Conservation (phyloP, 176 grass and related monocot species). For the Carex cristatella region DNA sequence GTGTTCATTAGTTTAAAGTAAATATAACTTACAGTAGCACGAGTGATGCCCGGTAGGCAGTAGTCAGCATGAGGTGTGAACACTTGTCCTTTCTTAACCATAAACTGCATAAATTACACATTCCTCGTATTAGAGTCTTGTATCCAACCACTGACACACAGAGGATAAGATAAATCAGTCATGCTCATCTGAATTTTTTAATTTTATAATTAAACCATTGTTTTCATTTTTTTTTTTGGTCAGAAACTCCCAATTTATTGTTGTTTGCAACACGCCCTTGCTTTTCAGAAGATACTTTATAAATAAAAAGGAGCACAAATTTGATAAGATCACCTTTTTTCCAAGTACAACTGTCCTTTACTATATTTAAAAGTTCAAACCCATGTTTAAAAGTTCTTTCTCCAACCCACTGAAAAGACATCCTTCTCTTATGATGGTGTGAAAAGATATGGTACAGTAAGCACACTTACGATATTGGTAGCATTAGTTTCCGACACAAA, state of each 20-base stretch:
- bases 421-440: neutral
- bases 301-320: neutral
- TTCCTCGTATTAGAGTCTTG: neutral
- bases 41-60: conserved; percentile 96
- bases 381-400: neutral
- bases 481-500: conserved; percentile 99
- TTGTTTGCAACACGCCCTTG: neutral
- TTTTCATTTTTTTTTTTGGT: neutral
- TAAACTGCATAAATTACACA: conserved; percentile 56
- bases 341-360: neutral
- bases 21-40: conserved; percentile 68
- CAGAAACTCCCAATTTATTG: neutral
- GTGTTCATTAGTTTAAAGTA: neutral
- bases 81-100: conserved; percentile 92
- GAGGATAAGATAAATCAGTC: neutral
- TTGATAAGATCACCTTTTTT: neutral
- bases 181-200: neutral
- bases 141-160: neutral
- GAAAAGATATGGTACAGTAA: neutral
- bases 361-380: neutral
- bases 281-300: neutral
- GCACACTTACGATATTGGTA: conserved; percentile 79
- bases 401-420: neutral
- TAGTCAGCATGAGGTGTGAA: conserved; percentile 98
- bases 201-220: neutral